phyloP scores from a whole-genome alignment of 768 basidiomycete genomes.

The Chalciporus sphaerocephalus region DNA sequence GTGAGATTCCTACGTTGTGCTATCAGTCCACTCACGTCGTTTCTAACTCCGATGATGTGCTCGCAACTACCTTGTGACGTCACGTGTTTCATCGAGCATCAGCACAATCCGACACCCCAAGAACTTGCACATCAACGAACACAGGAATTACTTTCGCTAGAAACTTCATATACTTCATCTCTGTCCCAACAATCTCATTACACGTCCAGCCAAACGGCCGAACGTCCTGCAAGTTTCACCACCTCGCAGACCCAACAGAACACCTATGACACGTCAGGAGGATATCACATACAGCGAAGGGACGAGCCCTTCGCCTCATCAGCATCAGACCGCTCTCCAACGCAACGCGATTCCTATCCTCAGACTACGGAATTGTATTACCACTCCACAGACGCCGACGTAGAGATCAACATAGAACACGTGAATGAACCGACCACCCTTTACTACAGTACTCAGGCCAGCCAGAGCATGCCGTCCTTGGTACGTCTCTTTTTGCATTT shows the following conservation, averaged over 20 bases:
- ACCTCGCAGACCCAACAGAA: neutral
- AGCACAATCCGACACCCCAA: constrained; percentile 1
- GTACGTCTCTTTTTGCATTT: constrained; percentile 15
- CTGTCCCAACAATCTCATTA: neutral
- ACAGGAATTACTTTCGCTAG: constrained; percentile 21
- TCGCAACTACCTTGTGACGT: neutral
- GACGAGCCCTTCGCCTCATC: constrained; percentile 8
- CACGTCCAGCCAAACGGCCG: constrained; percentile 2
- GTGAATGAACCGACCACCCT: constrained; percentile 5
- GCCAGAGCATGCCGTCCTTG: constrained; percentile 21
- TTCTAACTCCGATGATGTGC: neutral
- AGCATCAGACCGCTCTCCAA: neutral
- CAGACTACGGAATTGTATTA: constrained; percentile 6
- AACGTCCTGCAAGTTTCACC: neutral
- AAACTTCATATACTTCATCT: constrained; percentile 1
- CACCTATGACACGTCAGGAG: neutral
- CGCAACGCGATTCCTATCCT: constrained; percentile 5
- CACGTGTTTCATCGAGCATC: neutral
- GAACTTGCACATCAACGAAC: constrained; percentile 20
- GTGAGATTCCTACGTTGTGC: constrained; percentile 1
- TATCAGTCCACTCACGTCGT: neutral
- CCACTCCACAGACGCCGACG: constrained; percentile 1
- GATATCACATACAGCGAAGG: neutral
- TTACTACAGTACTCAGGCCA: constrained; percentile 14
- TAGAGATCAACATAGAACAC: constrained; percentile 19